Base-by-base conservation (phyloP, 352 stramenopile genomes). In the Phytopythium chamaehyphon region DNA sequence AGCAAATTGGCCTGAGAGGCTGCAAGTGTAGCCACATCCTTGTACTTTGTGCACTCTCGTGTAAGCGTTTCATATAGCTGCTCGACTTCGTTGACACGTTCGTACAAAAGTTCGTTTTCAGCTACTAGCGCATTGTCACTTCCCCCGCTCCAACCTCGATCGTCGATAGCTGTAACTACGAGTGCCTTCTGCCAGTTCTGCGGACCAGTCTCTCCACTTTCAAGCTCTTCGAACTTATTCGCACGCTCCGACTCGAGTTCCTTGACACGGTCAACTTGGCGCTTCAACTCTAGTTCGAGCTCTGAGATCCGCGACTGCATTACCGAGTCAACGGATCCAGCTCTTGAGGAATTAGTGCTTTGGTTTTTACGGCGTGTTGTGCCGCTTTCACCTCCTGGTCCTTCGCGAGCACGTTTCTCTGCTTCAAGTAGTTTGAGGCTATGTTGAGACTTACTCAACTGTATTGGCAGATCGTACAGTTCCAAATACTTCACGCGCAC, bases 51-150 rank as follows among this genome's bases (percentile, higher is more conserved):
- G 33, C 78, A 84, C 49, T 88, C 73, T 9, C 77, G 73, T 18
- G 70, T 55, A n/a, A 91, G 59, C 4, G 70, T 69, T 37, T 80
- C 78, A 47, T 89, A 93, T 0, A 89, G 54, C 51, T 90, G 80
- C 53, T 93, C 83, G 3, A 93, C 62, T 43, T 91, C 83, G 35
- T 57, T 69, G 21, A 93, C 73, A 22, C 80, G 77, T 40, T 90
- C 77, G 43, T 73, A 74, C 3, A 88, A 51, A 28, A 88, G 67
- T 46, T 40, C 38, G 35, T 90, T 88, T 44, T 83, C 80, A 18
- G 64, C 61, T 36, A 70, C 55, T n/a, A 87, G 49, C 33, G 67
- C 53, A n/a, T 60, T 57, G 3, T 75, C 61, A 18, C 28, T 16
- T 10, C 15, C 24, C 10, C 21, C 36, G 6, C 4, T 31, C n/a